Evolutionary conservation across 2,329 filamentous ascomycete species (phyloP).

Genomic region (Aspergillus ibericus): DNA sequence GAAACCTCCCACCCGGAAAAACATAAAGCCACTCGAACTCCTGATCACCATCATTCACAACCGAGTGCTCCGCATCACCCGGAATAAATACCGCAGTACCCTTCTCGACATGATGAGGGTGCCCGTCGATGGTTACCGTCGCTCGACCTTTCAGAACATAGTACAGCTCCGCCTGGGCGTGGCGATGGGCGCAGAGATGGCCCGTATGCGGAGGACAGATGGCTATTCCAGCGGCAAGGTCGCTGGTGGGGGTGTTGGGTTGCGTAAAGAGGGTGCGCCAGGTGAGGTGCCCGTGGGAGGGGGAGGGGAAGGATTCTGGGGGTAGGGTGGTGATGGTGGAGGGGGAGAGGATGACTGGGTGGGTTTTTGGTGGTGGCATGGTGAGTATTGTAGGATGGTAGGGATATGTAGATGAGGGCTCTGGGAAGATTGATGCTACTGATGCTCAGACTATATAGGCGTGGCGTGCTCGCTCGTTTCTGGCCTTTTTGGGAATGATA

Average conservation of each 20-base stretch:
- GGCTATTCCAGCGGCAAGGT: constrained; percentile 42
- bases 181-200: constrained; percentile 40
- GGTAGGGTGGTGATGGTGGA: neutral
- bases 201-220: constrained; percentile 34
- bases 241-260: constrained; percentile 33
- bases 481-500: too few species aligned
- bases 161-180: constrained; percentile 47
- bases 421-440: too few species aligned
- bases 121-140: constrained; percentile 40
- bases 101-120: constrained; percentile 30
- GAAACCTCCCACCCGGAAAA: constrained; percentile 41
- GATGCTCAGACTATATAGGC: too few species aligned
- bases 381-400: too few species aligned
- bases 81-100: constrained; percentile 46
- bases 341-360: neutral
- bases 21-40: constrained; percentile 44
- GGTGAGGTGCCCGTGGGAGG: constrained; percentile 21
- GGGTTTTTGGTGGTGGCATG: neutral
- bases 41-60: constrained; percentile 31
- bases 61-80: constrained; percentile 45
- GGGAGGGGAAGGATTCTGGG: constrained; percentile 19
- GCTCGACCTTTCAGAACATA: constrained; percentile 41
- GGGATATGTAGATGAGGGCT: too few species aligned
- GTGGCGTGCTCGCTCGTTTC: too few species aligned
- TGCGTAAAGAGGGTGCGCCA: constrained; percentile 46